Base-by-base conservation (phyloP, 345 rosid species). In the Draba incana region DNA sequence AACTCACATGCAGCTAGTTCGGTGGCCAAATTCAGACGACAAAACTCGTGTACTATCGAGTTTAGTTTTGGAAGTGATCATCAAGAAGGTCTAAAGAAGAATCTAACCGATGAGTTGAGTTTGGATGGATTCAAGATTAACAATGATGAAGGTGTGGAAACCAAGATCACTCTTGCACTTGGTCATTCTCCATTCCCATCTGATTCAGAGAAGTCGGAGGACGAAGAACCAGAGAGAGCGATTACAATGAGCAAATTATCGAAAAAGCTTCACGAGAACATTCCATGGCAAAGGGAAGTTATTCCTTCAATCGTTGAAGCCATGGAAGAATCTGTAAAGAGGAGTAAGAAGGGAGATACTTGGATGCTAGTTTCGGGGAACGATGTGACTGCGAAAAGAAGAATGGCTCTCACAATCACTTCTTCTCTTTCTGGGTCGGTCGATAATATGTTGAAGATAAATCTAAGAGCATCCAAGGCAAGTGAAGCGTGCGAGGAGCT, bases 361-460 rank as follows among this genome's bases (percentile, higher is more conserved):
- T 88, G 95, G 95, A 31, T 92, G 16, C 73, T 89, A 66, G 44
- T 92, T 68, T 77, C 79, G 15, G 98, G 98, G 52, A 82, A 86
- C 27, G 98, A 92, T 80, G 69, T 71, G 0, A 31, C 81, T 2
- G 95, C 92, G 4, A 92, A 89, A 72, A 81, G 91, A 74, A 85
- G 95, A 80, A 69, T 92, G 71, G 92, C 91, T 12, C 79, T 75
- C 59, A 81, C 87, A 6, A 78, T 86, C 62, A 81, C 95, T 15
- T 86, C 83, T 51, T 77, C 79, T 15, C 71, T 89, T 57, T 75
- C 75, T 2, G 91, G 89, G 3, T 85, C 90, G 12, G 38, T 75
- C 57, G 83, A 87, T 57, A 68, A 69, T 8, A 81, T 92, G 28
- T 39, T 85, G 35, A 67, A 75, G 63, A 62, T 88, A 64, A 78